These are phyloP conservation scores for Suillus plorans DNA, from an alignment of 768 basidiomycete genomes.

Conservation along the genomic window DNA sequence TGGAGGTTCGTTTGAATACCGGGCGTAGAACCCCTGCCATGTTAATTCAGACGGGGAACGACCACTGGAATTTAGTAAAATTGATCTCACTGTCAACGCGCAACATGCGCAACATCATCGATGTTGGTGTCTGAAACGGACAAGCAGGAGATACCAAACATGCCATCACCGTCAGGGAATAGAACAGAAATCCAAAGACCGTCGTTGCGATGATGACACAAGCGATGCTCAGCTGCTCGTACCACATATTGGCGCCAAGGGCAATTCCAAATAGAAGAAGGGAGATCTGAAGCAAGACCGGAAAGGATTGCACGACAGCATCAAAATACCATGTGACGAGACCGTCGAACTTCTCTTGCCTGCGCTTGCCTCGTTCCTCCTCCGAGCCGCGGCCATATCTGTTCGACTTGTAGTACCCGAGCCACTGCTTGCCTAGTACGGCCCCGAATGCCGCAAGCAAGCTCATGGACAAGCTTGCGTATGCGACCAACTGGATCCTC, in stretches of 20 bases:
- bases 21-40: background rate
- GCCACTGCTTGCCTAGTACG: conserved; percentile 19
- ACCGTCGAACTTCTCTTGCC: conserved; percentile 13
- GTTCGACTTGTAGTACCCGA: conserved; percentile 1
- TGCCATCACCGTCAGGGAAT: conserved; percentile 5
- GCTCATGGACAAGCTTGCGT: conserved; percentile 12
- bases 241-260: conserved; percentile 6
- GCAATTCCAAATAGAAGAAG: conserved; percentile 14
- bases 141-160: conserved; percentile 1
- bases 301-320: conserved; percentile 10
- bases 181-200: conserved; percentile 1
- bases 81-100: background rate
- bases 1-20: background rate
- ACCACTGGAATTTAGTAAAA: background rate
- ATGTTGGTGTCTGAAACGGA: conserved; percentile 7
- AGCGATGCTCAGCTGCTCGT: background rate
- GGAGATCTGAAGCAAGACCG: conserved; percentile 13
- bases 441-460: conserved; percentile 16
- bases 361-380: conserved; percentile 9
- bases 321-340: conserved; percentile 14
- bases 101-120: background rate
- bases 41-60: background rate
- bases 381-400: conserved; percentile 6
- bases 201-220: conserved; percentile 2
- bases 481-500: conserved; percentile 9